These are phyloP conservation scores for Colletotrichum sp. DNA, from an alignment of 2,329 filamentous ascomycete species.

Conservation along the genomic window DNA sequence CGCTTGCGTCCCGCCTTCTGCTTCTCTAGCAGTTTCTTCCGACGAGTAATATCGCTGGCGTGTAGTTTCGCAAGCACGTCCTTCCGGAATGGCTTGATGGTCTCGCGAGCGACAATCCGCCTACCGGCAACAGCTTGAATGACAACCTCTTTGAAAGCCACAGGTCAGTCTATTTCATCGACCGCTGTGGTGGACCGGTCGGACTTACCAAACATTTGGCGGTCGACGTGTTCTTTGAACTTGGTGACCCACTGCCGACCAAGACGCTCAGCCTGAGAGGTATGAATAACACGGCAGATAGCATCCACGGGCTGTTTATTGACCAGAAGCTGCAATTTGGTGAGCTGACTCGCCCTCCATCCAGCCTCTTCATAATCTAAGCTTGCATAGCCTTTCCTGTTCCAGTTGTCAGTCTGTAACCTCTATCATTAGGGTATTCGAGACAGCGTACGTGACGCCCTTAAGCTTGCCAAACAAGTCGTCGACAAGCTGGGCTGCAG, in stretches of 20 bases:
- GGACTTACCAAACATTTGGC: constrained; percentile 80
- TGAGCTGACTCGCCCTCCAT: constrained; percentile 78
- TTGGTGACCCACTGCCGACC: constrained; percentile 90
- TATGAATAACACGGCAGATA: constrained; percentile 87
- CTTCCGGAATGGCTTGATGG: constrained; percentile 95
- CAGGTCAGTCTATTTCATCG: not conserved
- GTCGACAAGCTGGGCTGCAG: constrained; percentile 88
- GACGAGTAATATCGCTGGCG: constrained; percentile 81
- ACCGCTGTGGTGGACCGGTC: no score
- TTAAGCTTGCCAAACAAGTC: constrained; percentile 98
- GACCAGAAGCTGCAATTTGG: constrained; percentile 90
- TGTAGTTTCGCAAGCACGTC: constrained; percentile 94
- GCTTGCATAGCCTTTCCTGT: constrained; percentile 85
- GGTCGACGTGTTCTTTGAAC: constrained; percentile 95
- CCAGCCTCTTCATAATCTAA: constrained; percentile 97
- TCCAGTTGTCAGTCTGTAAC: not conserved
- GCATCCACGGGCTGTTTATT: constrained; percentile 95
- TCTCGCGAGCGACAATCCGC: constrained; percentile 87
- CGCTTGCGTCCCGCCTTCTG: constrained; percentile 96
- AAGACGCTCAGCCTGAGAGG: constrained; percentile 78
- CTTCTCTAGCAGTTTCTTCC: constrained; percentile 89
- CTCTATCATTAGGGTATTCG: not conserved
- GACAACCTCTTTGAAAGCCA: constrained; percentile 67
- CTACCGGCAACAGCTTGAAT: constrained; percentile 90
- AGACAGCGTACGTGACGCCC: constrained; percentile 66